A percentile compares a stretch with the other conserved stretches of the same genome.
Evolutionary conservation across 371 early-diverging fungal genomes (phyloP).

Genomic region (Mortierella sp.): DNA sequence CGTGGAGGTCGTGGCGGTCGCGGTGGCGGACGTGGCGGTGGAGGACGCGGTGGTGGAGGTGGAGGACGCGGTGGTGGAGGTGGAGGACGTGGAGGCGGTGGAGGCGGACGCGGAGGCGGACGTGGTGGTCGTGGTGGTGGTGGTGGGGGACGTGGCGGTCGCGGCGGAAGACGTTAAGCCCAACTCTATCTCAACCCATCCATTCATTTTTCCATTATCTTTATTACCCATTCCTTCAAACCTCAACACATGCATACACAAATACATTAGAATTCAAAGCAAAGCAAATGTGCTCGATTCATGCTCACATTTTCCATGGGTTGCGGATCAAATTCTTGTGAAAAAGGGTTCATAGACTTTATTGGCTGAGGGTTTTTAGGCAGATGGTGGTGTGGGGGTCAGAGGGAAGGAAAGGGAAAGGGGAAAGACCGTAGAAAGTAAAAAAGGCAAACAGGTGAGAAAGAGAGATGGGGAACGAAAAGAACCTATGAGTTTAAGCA

Average conservation of each 20-base stretch:
- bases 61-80: constrained; percentile 19
- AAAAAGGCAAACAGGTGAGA: not conserved
- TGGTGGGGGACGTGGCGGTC: constrained; percentile 30
- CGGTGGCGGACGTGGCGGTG: constrained; percentile 26
- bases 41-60: constrained; percentile 23
- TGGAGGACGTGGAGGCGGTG: constrained; percentile 17
- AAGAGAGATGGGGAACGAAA: not conserved
- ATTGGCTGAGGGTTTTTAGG: constrained; percentile 1
- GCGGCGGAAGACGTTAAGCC: constrained; percentile 43
- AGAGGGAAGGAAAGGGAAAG: not conserved
- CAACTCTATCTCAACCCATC: too few species aligned
- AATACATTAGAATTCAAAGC: not conserved
- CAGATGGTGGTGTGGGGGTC: not conserved
- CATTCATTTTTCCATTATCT: not conserved
- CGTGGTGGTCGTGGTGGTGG: constrained; percentile 7
- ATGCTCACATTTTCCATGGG: not conserved
- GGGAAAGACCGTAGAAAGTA: constrained; percentile 2
- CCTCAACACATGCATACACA: not conserved
- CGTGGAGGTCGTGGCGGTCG: constrained; percentile 50
- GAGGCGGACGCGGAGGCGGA: not conserved
- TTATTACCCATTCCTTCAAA: not conserved
- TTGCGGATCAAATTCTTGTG: not conserved
- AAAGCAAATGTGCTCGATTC: not conserved
- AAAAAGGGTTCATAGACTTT: constrained; percentile 1
- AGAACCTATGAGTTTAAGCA: constrained; percentile 27